A percentile compares a stretch with the other conserved stretches of the same genome.
These are phyloP conservation scores for Trypanosoma brucei DNA, from an alignment of 208 protist genomes.

Conservation along the genomic window DNA sequence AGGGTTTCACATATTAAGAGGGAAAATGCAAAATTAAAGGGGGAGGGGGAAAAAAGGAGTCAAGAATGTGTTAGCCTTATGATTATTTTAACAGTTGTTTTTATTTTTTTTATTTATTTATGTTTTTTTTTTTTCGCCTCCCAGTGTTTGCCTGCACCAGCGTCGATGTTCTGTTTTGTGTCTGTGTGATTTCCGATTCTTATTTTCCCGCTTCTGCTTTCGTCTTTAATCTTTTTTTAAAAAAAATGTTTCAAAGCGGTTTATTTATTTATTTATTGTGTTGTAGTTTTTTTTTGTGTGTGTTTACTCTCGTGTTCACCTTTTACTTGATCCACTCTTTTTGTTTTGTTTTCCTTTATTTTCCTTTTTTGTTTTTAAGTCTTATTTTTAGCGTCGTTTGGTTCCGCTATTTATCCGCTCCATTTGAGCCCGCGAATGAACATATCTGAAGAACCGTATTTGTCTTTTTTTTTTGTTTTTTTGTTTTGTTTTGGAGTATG, in stretches of 20 bases:
- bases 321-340: not conserved
- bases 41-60: not conserved
- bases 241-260: too few relatives aligned
- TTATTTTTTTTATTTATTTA: slow-evolving; percentile 1
- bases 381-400: not conserved
- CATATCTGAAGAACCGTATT: too few relatives aligned
- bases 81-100: not conserved
- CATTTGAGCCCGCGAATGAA: not conserved
- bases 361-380: slow-evolving; percentile 7
- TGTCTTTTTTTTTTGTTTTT: not conserved
- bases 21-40: not conserved
- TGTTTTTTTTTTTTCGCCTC: slow-evolving; percentile 10
- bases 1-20: not conserved
- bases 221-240: too few relatives aligned
- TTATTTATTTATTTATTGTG: not conserved
- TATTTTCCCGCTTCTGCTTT: too few relatives aligned
- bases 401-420: not conserved
- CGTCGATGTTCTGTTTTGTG: not conserved
- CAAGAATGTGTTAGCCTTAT: not conserved
- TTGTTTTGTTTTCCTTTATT: slow-evolving; percentile 19
- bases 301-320: slow-evolving; percentile 6
- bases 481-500: not conserved
- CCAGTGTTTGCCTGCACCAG: slow-evolving; percentile 5
- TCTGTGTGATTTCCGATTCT: too few relatives aligned
- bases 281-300: slow-evolving; percentile 4